Evolutionary conservation across 768 basidiomycete species (phyloP), one percentile per base, ranked within the genome.

Genomic region (Cystobasidium tubakii): DNA sequence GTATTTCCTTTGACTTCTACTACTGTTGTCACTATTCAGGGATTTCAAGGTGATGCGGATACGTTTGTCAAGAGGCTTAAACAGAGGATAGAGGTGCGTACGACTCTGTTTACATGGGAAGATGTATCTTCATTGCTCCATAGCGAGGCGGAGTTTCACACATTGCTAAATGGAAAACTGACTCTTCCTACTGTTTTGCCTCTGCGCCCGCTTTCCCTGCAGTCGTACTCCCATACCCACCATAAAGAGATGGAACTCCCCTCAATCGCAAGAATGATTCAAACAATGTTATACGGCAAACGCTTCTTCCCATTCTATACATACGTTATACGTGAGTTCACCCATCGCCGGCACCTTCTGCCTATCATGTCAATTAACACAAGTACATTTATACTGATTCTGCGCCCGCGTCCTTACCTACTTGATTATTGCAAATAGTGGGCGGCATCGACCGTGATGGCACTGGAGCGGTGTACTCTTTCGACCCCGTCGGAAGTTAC

Each of bases 241-340:
- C 86, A 91, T 75, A 96, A 96, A 82, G 91, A 92, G 78, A 97
- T 97, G 91, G 88, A 92, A n/a, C 85, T 99, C 43, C 89, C 89
- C 75, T 88, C 93, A 29, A 96, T 99, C 80, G 96, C 96, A n/a
- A 88, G 96, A 73, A 85, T 99, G 79, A 94, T 99, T 73, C 95
- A 98, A 82, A 96, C 94, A 21, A 95, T 98, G 91, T 86, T 99
- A 31, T 99, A 99, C 81, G 89, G 86, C 46, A 89, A 90, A 76
- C 88, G 95, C 66, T 95, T 96, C 85, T 99, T 99, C 87, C 96
- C 96, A 0, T 98, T 90, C 85, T 99, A 95, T 82, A 90, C 95
- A 36, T 94, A 91, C 85, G 94, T 94, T 82, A 78, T 77, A 50
- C 74, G 75, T 77, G 15, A 62, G 77, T 65, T 46, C 15, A 1